Percentiles rank a stretch among this genome's conserved stretches.
Conservation (phyloP, 176 grass and related monocot species). For the Juncus effusus region DNA sequence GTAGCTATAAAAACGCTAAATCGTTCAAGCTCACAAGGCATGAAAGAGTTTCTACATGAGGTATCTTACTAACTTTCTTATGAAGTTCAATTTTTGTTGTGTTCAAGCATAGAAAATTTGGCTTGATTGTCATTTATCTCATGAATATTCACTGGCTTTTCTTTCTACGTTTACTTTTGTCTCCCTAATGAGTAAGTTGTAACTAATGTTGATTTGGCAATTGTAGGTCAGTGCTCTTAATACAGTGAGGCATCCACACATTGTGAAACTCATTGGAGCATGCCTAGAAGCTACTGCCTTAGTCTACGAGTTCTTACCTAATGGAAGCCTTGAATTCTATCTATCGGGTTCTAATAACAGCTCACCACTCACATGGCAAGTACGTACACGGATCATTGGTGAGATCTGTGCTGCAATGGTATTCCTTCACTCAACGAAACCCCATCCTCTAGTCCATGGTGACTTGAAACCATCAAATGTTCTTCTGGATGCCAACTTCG, state of each 20-base stretch:
- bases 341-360: slow-evolving; percentile 29
- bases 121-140: neutral
- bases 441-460: slow-evolving; percentile 48
- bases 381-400: slow-evolving; percentile 39
- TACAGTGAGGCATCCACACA: slow-evolving; percentile 43
- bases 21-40: slow-evolving; percentile 33
- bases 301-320: slow-evolving; percentile 44
- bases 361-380: slow-evolving; percentile 43
- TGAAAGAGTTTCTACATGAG: slow-evolving; percentile 46
- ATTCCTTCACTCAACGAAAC: slow-evolving; percentile 47
- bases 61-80: slow-evolving; percentile 20
- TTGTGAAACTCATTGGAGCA: slow-evolving; percentile 39
- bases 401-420: slow-evolving; percentile 52
- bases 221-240: slow-evolving; percentile 39
- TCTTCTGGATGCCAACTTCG: slow-evolving; percentile 47
- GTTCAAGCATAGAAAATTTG: slow-evolving; percentile 6
- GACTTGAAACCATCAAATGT: slow-evolving; percentile 53
- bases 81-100: neutral
- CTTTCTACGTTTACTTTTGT: neutral
- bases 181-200: neutral
- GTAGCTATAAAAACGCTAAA: slow-evolving; percentile 47
- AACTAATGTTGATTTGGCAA: neutral
- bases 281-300: slow-evolving; percentile 27
- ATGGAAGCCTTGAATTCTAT: slow-evolving; percentile 47
- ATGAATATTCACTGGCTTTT: neutral